A percentile compares a stretch with the other conserved stretches of the same genome.
phyloP scores from a whole-genome alignment of 805 yeast genomes.

The Yueomyces sinensis region DNA sequence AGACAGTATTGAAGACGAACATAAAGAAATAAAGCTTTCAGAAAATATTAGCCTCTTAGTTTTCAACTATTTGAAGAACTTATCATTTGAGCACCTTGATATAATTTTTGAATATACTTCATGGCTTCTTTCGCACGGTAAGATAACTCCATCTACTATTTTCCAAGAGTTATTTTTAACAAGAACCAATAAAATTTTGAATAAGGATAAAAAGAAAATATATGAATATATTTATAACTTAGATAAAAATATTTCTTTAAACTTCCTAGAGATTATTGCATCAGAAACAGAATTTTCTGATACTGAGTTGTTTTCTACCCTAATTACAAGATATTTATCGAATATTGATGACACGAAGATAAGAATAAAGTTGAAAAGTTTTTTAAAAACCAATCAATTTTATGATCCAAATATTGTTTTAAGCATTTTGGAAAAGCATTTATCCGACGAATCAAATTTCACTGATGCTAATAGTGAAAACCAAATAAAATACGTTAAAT shows the following conservation, averaged over 20 bases:
- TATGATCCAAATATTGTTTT: slow-evolving; percentile 30
- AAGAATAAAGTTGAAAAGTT: slow-evolving; percentile 21
- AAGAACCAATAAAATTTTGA: slow-evolving; percentile 46
- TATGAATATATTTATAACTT: slow-evolving; percentile 34
- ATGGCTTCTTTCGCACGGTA: slow-evolving; percentile 33
- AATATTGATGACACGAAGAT: slow-evolving; percentile 6
- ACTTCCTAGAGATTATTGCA: slow-evolving; percentile 39
- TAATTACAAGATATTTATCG: slow-evolving; percentile 33
- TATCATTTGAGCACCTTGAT: slow-evolving; percentile 35
- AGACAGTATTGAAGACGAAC: slow-evolving; percentile 7
- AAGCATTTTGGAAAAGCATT: slow-evolving; percentile 11
- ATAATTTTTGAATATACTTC: slow-evolving; percentile 43
- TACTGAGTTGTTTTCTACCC: slow-evolving; percentile 28
- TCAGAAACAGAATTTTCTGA: slow-evolving; percentile 27
- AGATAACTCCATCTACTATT: too few species aligned
- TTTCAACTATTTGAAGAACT: slow-evolving; percentile 43
- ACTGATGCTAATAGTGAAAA: slow-evolving; percentile 1
- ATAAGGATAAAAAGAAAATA: slow-evolving; percentile 40
- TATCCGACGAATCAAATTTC: slow-evolving; percentile 2
- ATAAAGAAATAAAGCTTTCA: slow-evolving; percentile 3
- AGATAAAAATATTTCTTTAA: slow-evolving; percentile 20
- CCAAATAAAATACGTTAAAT: slow-evolving; percentile 5
- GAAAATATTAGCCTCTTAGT: slow-evolving; percentile 10
- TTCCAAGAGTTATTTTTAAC: slow-evolving; percentile 46
- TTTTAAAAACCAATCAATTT: slow-evolving; percentile 23